These are phyloP conservation scores for Jimgerdemannia flammicorona DNA, from an alignment of 192 early-diverging fungal species.

Conservation along the genomic window DNA sequence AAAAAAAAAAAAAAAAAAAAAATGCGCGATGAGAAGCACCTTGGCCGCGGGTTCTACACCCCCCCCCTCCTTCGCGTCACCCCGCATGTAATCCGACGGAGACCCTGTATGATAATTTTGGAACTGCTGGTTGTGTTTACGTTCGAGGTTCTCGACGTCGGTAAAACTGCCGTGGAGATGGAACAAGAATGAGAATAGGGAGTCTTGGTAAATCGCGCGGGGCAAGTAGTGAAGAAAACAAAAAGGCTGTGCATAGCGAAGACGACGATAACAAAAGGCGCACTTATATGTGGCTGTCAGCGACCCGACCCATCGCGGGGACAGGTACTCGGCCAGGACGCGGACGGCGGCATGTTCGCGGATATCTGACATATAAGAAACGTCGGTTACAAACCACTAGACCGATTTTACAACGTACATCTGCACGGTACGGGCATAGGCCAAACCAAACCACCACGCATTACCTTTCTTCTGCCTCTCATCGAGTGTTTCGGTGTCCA, in stretches of 20 bases:
- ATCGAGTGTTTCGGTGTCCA: slow-evolving; percentile 4
- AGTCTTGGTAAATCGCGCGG: neutral
- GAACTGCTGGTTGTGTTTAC: slow-evolving; percentile 5
- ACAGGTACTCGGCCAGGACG: neutral
- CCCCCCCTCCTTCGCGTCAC: neutral
- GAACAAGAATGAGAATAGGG: neutral
- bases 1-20: neutral
- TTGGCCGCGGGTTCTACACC: slow-evolving; percentile 1
- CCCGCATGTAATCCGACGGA: slow-evolving; percentile 7
- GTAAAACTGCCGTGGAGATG: neutral
- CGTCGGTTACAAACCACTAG: neutral
- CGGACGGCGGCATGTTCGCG: neutral
- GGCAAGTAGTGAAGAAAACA: neutral
- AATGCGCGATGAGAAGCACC: neutral
- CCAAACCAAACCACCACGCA: neutral
- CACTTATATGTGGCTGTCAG: neutral
- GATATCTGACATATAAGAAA: neutral
- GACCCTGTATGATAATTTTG: slow-evolving; percentile 3
- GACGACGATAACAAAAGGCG: too few relatives aligned
- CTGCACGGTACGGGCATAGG: too few relatives aligned
- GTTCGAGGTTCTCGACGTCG: slow-evolving; percentile 3
- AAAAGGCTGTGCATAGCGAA: neutral
- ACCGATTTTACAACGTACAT: neutral
- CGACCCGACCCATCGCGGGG: neutral
- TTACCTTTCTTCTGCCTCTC: slow-evolving; percentile 5